Conservation (phyloP, 495 filamentous ascomycete genomes). For the Aspergillus haitiensis region DNA sequence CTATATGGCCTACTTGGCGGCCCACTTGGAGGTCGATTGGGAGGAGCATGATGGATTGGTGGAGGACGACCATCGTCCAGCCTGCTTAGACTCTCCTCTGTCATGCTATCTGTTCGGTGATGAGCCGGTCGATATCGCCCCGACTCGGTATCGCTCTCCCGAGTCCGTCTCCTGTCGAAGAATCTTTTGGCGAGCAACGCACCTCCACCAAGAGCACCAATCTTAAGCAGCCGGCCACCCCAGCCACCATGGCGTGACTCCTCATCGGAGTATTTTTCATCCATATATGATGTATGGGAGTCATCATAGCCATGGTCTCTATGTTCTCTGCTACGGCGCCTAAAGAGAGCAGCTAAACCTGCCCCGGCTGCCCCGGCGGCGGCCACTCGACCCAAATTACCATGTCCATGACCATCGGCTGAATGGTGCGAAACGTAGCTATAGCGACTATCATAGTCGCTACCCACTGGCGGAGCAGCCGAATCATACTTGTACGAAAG, state of each 20-base stretch:
- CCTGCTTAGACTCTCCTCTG: conserved; percentile 44
- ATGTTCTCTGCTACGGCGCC: conserved; percentile 39
- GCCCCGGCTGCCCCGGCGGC: conserved; percentile 59
- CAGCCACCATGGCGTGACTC: conserved; percentile 52
- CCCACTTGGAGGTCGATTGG: conserved; percentile 44
- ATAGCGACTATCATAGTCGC: conserved; percentile 52
- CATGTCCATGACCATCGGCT: conserved; percentile 36
- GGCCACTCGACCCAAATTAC: conserved; percentile 39
- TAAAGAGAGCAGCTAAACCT: conserved; percentile 59
- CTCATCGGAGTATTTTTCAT: conserved; percentile 62
- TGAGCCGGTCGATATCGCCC: conserved; percentile 49
- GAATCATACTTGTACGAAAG: conserved; percentile 64
- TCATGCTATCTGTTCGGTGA: conserved; percentile 43
- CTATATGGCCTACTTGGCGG: conserved; percentile 38
- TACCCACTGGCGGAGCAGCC: conserved; percentile 46
- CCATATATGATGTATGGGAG: conserved; percentile 53
- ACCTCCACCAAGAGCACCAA: conserved; percentile 66
- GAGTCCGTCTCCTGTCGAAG: conserved; percentile 57
- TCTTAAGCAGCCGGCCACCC: conserved; percentile 64
- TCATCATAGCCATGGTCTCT: conserved; percentile 40
- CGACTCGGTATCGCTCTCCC: conserved; percentile 58
- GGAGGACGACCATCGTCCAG: conserved; percentile 46
- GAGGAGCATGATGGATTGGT: conserved; percentile 41
- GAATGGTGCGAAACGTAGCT: conserved; percentile 52
- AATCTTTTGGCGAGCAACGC: conserved; percentile 63